Conservation (phyloP, 495 filamentous ascomycete genomes). For the Lophium mytilinum region DNA sequence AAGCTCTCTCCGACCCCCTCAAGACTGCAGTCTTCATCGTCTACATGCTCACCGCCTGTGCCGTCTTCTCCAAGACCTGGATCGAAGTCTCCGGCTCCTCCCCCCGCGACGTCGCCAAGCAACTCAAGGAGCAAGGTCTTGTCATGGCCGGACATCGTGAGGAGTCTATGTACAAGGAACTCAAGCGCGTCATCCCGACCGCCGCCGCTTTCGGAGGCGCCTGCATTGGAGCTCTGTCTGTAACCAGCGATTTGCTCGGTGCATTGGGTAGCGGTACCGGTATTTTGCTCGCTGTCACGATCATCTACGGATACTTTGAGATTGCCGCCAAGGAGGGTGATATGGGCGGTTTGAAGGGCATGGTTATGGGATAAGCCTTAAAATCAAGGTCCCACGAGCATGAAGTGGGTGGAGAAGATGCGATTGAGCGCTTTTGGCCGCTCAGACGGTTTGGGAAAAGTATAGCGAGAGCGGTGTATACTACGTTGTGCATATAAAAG, state of each 20-base stretch:
- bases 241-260: conserved; percentile 90
- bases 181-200: conserved; percentile 97
- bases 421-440: no score
- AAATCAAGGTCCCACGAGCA: no score
- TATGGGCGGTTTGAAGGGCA: conserved; percentile 82
- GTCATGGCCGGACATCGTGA: conserved; percentile 99
- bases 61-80: conserved; percentile 99
- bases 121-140: conserved; percentile 98
- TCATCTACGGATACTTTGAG: conserved; percentile 98
- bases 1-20: conserved; percentile 90
- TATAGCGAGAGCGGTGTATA: no score
- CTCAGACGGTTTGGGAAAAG: no score
- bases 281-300: conserved; percentile 98
- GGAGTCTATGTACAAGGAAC: conserved; percentile 99
- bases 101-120: conserved; percentile 97
- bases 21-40: conserved; percentile 92
- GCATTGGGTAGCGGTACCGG: conserved; percentile 95
- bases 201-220: conserved; percentile 98
- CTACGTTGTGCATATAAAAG: no score
- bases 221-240: conserved; percentile 95
- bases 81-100: conserved; percentile 98
- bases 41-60: conserved; percentile 96
- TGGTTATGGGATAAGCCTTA: conserved; percentile 45
- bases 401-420: no score
- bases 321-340: conserved; percentile 98